These are phyloP conservation scores for Pythium chondricola DNA, from an alignment of 352 stramenopile genomes.

Conservation along the genomic window DNA sequence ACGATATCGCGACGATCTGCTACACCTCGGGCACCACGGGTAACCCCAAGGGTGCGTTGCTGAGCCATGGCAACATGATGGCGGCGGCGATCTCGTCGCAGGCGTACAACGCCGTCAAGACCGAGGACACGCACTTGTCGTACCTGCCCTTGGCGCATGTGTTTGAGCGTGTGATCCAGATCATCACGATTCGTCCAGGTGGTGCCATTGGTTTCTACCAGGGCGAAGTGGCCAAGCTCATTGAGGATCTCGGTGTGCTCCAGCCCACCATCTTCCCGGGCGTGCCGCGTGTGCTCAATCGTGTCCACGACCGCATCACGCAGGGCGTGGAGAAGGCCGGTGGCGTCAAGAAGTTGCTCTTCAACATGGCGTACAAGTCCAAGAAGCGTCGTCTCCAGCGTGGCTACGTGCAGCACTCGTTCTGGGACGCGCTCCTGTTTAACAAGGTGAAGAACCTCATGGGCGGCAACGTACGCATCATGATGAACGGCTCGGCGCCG, in stretches of 20 bases:
- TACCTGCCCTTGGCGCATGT: constrained; percentile 97
- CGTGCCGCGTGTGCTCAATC: constrained; percentile 95
- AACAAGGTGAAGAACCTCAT: constrained; percentile 90
- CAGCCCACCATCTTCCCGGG: constrained; percentile 90
- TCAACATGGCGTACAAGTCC: constrained; percentile 49
- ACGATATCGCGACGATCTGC: constrained; percentile 91
- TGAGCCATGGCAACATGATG: constrained; percentile 85
- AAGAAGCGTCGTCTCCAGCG: constrained; percentile 47
- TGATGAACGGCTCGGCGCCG: constrained; percentile 92
- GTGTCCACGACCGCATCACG: constrained; percentile 96
- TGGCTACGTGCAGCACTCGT: constrained; percentile 53
- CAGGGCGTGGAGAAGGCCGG: constrained; percentile 52
- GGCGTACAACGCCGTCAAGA: constrained; percentile 25
- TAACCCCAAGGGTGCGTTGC: constrained; percentile 93
- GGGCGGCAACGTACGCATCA: constrained; percentile 84
- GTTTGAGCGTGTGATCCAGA: constrained; percentile 92
- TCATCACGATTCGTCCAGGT: constrained; percentile 77
- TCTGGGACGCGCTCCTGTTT: constrained; percentile 97
- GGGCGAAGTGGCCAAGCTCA: constrained; percentile 86
- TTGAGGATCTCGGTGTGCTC: constrained; percentile 93
- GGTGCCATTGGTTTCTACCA: constrained; percentile 68
- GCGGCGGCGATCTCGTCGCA: constrained; percentile 13
- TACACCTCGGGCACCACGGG: constrained; percentile 96
- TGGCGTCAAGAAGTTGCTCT: constrained; percentile 65
- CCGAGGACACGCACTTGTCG: constrained; percentile 89